Evolutionary conservation across 2,329 filamentous ascomycete species (phyloP), one percentile per base, ranked within the genome.

Genomic region (Alternaria ventricosa): DNA sequence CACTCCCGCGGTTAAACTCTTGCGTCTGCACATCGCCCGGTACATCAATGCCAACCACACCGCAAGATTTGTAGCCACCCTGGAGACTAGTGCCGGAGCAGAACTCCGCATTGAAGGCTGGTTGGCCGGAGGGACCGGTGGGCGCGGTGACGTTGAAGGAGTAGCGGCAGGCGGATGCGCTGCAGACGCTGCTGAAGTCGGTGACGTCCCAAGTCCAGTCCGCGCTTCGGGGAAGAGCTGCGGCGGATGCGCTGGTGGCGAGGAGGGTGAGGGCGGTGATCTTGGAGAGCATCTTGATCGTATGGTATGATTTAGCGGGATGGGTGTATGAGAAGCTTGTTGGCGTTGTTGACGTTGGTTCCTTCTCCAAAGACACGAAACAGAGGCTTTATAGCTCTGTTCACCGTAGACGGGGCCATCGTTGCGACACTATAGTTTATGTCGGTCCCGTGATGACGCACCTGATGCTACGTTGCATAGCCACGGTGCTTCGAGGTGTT

Each of bases 101-200:
- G n/a, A 61, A 62, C 1, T 41, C 60, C 0, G 69, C 69, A 18
- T 64, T 43, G 33, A 73, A 73, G 11, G 66, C 25, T 9, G 71
- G 66, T 33, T 71, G 60, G 10, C 50, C 57, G 12, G 44, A 45
- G 5, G 65, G 68, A 6, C 72, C 71, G 3, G 30, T 13, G 2
- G 65, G 53, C 1, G 61, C 65, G 15, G 68, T 61, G 5, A 73
- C 61, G 44, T 64, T 67, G 44, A 72, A 69, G 44, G 49, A 61
- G 57, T 73, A 73, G 50, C 64, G 60, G 55, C 72, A 74, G 3
- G 66, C 68, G 18, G 71, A 66, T 28, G 70, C 68, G 27, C 57
- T 69, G 60, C 71, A 73, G 44, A 60, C 64, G 50, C 66, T 72
- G 41, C 62, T 67, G 61, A 68, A 71, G 47, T 53, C 47, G 12